Evolutionary conservation across 129 eudicot genomes (phyloP).

Genomic region (Artemisia annua): DNA sequence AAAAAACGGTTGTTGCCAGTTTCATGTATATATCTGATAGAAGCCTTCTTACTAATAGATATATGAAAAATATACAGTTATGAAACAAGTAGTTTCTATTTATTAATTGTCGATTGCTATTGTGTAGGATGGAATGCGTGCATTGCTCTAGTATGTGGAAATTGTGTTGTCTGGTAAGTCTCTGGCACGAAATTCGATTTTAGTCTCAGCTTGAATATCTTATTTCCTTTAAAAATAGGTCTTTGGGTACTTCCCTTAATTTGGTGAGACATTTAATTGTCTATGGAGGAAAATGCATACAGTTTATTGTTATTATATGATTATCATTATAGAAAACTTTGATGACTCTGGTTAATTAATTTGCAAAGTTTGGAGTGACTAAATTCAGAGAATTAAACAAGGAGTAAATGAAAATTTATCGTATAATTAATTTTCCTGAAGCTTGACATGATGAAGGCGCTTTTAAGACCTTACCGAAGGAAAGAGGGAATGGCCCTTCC

Average conservation of each 20-base stretch:
- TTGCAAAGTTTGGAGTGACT: neutral
- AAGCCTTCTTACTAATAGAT: neutral
- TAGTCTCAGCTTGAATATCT: neutral
- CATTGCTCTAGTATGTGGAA: constrained; percentile 95
- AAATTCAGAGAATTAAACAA: neutral
- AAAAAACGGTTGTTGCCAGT: no score
- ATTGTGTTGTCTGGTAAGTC: constrained; percentile 95
- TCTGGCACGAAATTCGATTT: constrained; percentile 11
- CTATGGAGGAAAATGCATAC: no score
- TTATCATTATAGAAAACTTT: neutral
- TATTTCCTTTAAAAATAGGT: no score
- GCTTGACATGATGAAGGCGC: no score
- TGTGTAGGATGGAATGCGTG: constrained; percentile 97
- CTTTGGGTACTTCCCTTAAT: no score
- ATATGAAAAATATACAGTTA: constrained; percentile 10
- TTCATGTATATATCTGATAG: no score
- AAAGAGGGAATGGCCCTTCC: no score
- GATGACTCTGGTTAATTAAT: constrained; percentile 4
- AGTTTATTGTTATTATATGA: no score
- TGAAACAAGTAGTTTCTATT: neutral
- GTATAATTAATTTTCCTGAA: neutral
- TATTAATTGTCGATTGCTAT: constrained; percentile 9
- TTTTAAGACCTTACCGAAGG: no score
- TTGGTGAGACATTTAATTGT: no score
- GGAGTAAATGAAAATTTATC: neutral